Conservation (phyloP, 2,329 filamentous ascomycete species). For the Chrysosporium keratinophilum region DNA sequence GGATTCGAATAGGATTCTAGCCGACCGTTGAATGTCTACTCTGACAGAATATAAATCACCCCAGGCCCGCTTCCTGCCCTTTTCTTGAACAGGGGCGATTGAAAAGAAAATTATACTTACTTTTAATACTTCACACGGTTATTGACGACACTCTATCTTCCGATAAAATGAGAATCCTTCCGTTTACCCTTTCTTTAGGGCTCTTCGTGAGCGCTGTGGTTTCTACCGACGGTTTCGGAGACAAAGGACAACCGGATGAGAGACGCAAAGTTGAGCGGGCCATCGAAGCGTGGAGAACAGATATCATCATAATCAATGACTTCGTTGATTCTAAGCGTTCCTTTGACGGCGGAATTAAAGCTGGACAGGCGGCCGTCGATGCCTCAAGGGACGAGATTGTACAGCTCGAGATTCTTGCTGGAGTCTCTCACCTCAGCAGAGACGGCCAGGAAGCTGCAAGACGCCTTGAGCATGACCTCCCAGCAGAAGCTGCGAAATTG, state of each 20-base stretch:
- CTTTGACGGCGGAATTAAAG: not conserved
- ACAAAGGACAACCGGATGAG: not conserved
- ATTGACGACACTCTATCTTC: not conserved
- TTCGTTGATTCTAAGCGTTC: not conserved
- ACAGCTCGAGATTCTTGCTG: not conserved
- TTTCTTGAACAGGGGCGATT: not conserved
- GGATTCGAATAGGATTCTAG: not conserved
- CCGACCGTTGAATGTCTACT: too few species aligned
- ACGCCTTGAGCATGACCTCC: conserved; percentile 1
- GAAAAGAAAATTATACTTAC: not conserved
- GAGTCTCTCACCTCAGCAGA: not conserved
- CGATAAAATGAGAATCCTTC: not conserved
- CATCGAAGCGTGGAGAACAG: not conserved
- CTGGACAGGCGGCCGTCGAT: not conserved
- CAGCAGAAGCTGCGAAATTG: not conserved
- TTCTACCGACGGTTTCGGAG: not conserved
- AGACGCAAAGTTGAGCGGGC: not conserved
- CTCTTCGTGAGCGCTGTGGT: not conserved
- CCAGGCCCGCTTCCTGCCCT: not conserved
- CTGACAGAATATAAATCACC: not conserved
- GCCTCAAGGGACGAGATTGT: conserved; percentile 1
- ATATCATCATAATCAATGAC: conserved; percentile 2
- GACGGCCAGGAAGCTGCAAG: not conserved
- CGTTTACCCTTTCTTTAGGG: not conserved
- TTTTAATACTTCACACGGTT: not conserved